phyloP scores from a whole-genome alignment of 2,329 filamentous ascomycete species.

The Verticillium dahliae region DNA sequence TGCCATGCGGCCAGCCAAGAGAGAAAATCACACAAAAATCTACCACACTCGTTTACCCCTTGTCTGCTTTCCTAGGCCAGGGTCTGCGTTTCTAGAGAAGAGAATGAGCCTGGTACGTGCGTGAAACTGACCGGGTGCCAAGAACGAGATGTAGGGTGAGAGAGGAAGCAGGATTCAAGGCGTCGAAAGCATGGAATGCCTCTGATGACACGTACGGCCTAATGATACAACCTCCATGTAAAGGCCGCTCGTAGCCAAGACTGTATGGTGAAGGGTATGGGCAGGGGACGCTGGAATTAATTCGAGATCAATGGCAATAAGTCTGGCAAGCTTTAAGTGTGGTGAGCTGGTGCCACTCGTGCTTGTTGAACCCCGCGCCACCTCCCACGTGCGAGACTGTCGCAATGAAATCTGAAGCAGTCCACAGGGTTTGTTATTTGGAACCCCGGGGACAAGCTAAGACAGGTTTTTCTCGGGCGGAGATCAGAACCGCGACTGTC shows the following conservation, averaged over 20 bases:
- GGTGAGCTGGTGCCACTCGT: not conserved
- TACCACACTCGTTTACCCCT: conserved; percentile 7
- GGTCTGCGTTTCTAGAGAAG: not conserved
- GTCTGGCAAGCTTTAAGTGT: not conserved
- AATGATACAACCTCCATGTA: not conserved
- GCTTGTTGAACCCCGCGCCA: not conserved
- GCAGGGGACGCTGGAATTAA: not conserved
- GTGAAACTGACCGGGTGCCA: not conserved
- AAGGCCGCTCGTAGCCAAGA: not conserved
- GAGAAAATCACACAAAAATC: conserved; percentile 4
- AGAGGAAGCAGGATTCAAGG: not conserved
- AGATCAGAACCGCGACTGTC: too few relatives aligned
- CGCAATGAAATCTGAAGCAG: not conserved
- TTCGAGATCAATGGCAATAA: not conserved
- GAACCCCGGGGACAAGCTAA: not conserved
- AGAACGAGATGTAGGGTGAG: not conserved
- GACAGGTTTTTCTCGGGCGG: too few relatives aligned
- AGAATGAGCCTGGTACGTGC: not conserved
- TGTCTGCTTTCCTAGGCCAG: not conserved
- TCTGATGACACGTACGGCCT: not conserved
- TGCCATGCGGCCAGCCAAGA: not conserved
- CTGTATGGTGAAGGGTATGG: not conserved
- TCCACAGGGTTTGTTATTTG: not conserved
- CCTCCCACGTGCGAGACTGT: not conserved
- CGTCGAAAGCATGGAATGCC: not conserved